Base-by-base conservation (phyloP, 139 green algal genomes). In the Asterochloris erici region DNA sequence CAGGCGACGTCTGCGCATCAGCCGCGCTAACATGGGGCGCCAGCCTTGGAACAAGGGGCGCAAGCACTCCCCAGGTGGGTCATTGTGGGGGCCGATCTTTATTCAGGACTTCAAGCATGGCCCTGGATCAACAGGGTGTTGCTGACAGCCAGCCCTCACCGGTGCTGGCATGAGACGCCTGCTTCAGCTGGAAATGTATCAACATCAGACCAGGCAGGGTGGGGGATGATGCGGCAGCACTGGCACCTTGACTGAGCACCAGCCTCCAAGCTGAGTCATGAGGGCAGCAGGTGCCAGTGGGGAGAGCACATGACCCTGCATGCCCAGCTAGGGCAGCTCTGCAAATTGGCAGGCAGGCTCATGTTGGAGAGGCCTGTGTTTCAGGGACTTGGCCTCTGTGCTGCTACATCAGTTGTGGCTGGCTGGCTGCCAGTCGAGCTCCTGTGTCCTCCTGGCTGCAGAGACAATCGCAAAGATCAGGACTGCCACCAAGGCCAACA, bases 1-100 rank as follows among this genome's bases (percentile, higher is more conserved):
- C n/a, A 21, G 83, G 27, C 77, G 88, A 54, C 83, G 88, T 0
- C 17, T 63, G 60, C 71, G 82, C 19, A 92, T 92, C 63, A 85
- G 82, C 69, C n/a, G 79, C 24, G 84, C 84, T 0, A 92, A 92
- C 76, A 74, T 64, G 13, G 88, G 88, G 17, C 87, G 81, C 60
- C 17, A 54, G 66, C 75, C 88, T 11, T 92, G 88, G 88, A 92
- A 92, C 79, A 88, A 87, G 27, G 88, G 88, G 12, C 68, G 86
- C 0, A 88, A 88, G 70, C 88, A 91, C 78, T 82, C 73, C 10
- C 71, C 84, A 84, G 88, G 88, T 91, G 47, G 0, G 73, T 17
- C 28, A 17, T 27, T 26, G 11, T n/a, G 63, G 38, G 23, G 63
- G 17, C n/a, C n/a, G n/a, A n/a, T n/a, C n/a, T n/a, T n/a, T n/a